These are phyloP conservation scores for Xylaria sp. DNA, from an alignment of 2,329 filamentous ascomycete species.

Conservation along the genomic window DNA sequence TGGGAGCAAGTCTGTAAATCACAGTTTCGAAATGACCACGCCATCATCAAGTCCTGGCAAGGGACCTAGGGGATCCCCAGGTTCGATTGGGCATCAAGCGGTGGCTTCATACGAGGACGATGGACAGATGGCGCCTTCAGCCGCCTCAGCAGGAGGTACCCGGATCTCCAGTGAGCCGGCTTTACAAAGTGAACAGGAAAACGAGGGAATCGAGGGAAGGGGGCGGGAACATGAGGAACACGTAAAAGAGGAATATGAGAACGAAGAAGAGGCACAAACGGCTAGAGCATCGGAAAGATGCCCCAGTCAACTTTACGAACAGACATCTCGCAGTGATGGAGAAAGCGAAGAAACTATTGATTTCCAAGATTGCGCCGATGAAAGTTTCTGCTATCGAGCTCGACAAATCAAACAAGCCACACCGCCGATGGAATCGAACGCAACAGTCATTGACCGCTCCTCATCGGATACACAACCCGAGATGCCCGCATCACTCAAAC, in stretches of 20 bases:
- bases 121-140: background rate
- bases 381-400: slow-evolving; percentile 47
- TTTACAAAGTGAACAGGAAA: background rate
- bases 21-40: slow-evolving; percentile 44
- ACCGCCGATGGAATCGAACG: background rate
- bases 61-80: slow-evolving; percentile 20
- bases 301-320: slow-evolving; percentile 9
- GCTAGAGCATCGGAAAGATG: background rate
- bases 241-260: background rate
- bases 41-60: slow-evolving; percentile 42
- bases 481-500: slow-evolving; percentile 29
- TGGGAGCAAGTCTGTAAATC: slow-evolving; percentile 27
- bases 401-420: slow-evolving; percentile 37
- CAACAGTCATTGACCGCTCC: background rate
- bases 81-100: background rate
- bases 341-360: slow-evolving; percentile 27
- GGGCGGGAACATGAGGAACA: background rate
- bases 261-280: slow-evolving; percentile 1
- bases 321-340: slow-evolving; percentile 8
- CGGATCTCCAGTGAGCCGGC: background rate
- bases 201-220: background rate
- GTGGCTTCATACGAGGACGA: background rate
- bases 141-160: background rate
- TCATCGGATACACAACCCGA: slow-evolving; percentile 33
- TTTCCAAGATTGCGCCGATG: slow-evolving; percentile 43